Percentiles rank a stretch among this genome's conserved stretches.
Conservation (phyloP, 2,329 filamentous ascomycete species). For the Clarireedia paspali region DNA sequence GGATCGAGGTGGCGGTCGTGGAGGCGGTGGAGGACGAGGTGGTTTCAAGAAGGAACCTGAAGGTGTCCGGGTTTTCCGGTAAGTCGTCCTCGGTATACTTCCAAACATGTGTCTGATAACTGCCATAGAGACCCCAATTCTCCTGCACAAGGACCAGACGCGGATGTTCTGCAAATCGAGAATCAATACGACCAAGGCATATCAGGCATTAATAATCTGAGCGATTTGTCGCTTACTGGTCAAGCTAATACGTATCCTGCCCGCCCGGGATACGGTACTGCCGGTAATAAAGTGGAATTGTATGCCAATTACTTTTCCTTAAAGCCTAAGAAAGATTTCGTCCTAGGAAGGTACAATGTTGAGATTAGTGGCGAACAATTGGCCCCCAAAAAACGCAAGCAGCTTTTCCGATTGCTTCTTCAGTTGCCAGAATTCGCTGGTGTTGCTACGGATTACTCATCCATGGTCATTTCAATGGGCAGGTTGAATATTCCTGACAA, state of each 20-base stretch:
- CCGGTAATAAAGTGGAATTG: constrained; percentile 21
- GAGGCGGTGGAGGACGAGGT: constrained; percentile 28
- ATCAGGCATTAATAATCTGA: constrained; percentile 15
- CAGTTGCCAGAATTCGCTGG: constrained; percentile 24
- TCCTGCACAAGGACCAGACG: constrained; percentile 19
- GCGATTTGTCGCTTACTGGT: constrained; percentile 11
- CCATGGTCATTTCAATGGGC: constrained; percentile 21
- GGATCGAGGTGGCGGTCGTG: constrained; percentile 13
- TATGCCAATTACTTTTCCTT: constrained; percentile 29
- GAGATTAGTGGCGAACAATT: constrained; percentile 19
- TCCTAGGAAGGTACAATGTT: constrained; percentile 25
- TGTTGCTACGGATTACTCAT: constrained; percentile 24
- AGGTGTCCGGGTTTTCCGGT: constrained; percentile 21
- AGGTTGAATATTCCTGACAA: constrained; percentile 1
- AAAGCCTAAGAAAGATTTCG: constrained; percentile 15
- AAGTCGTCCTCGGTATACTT: constrained; percentile 20
- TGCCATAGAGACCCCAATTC: constrained; percentile 19
- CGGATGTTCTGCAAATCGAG: constrained; percentile 24
- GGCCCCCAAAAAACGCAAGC: constrained; percentile 20
- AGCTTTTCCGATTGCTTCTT: constrained; percentile 16
- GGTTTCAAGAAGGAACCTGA: constrained; percentile 26
- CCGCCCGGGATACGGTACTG: constrained; percentile 26
- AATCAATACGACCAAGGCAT: constrained; percentile 23
- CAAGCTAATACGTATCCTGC: constrained; percentile 18
- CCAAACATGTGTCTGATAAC: background rate